phyloP scores from a whole-genome alignment of 2,329 filamentous ascomycete genomes.

The Grosmannia serpens region DNA sequence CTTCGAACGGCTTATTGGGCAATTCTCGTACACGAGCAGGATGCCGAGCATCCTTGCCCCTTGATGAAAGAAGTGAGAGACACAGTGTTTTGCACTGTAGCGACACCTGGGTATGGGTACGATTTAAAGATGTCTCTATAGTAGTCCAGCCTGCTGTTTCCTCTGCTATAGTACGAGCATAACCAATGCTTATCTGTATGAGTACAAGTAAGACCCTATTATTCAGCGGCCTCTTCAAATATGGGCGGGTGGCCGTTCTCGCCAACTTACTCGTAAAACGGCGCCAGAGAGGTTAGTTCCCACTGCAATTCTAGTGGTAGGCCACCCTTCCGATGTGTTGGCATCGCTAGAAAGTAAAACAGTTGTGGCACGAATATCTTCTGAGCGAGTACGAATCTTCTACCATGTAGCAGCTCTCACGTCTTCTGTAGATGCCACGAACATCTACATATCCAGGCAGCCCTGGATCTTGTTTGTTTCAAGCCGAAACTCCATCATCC shows the following conservation, averaged over 20 bases:
- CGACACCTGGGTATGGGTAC: neutral
- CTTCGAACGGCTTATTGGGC: too few relatives aligned
- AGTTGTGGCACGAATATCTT: neutral
- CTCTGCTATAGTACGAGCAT: neutral
- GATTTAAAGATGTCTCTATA: neutral
- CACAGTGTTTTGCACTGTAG: neutral
- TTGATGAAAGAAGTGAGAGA: neutral
- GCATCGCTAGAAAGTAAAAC: too few relatives aligned
- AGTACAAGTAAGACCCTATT: neutral
- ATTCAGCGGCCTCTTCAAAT: neutral
- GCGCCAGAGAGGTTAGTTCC: neutral
- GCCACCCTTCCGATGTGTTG: neutral
- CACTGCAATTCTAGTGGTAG: neutral
- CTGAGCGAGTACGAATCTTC: neutral
- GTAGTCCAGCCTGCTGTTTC: neutral
- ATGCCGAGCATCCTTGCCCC: neutral
- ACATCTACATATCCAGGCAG: neutral
- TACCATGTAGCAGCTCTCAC: neutral
- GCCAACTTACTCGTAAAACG: neutral
- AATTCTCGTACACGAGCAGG: too few relatives aligned
- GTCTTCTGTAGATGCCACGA: neutral
- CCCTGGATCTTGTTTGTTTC: neutral
- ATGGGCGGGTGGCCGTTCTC: neutral
- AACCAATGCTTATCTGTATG: neutral
- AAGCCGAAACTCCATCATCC: neutral